Conservation (phyloP, 306 rosid genomes). For the Vachellia pachyceras region DNA sequence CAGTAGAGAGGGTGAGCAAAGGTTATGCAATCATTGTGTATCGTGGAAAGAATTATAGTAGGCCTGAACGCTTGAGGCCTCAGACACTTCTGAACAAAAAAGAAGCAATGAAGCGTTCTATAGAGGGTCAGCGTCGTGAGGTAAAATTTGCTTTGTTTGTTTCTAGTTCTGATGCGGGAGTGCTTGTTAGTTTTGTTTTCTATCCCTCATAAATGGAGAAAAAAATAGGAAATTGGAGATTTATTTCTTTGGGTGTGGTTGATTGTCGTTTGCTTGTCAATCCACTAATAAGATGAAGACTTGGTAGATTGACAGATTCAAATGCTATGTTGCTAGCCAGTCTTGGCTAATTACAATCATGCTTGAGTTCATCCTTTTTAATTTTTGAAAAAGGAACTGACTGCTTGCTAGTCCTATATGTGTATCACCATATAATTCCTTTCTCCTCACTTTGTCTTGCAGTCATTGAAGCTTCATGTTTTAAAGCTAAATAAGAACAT, state of each 20-base stretch:
- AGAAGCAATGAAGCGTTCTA: constrained; percentile 75
- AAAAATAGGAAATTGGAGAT: not conserved
- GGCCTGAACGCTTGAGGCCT: constrained; percentile 91
- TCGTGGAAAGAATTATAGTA: constrained; percentile 88
- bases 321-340: constrained; percentile 19
- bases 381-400: constrained; percentile 22
- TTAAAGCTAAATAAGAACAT: constrained; percentile 69
- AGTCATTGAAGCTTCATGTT: constrained; percentile 97
- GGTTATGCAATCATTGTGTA: constrained; percentile 84
- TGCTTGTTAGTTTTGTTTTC: constrained; percentile 37
- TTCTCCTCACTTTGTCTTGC: constrained; percentile 49
- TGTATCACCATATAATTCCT: constrained; percentile 35
- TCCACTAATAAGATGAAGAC: constrained; percentile 17
- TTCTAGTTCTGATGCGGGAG: constrained; percentile 3
- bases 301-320: constrained; percentile 31
- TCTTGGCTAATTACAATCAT: constrained; percentile 15
- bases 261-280: constrained; percentile 9
- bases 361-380: not conserved
- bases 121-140: constrained; percentile 86
- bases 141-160: constrained; percentile 48
- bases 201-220: constrained; percentile 3
- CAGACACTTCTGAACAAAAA: constrained; percentile 72
- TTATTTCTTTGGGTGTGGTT: not conserved
- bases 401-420: constrained; percentile 7
- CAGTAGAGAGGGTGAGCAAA: constrained; percentile 80